Evolutionary conservation across 176 grass and related monocot genomes (phyloP), one percentile per base, ranked within the genome.

Genomic region (Eragrostis curvula): DNA sequence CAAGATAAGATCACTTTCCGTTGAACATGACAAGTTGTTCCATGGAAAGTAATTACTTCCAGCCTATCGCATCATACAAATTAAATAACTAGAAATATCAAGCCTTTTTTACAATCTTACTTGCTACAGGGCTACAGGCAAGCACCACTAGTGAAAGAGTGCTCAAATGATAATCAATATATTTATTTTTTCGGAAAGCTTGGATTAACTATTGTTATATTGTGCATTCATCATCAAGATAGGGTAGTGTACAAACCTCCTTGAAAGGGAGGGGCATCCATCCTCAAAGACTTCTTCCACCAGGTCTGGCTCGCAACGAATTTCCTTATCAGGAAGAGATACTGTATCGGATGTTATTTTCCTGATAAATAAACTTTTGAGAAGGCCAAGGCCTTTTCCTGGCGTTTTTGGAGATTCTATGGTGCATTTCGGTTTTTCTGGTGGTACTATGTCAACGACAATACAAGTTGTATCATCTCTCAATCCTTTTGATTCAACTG

Each of bases 401-500:
- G 90, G 86, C 71, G 85, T 94, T 79, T 85, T 90, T 77, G 76
- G 87, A 71, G 75, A 71, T 41, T 86, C 86, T 39, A 79, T 30
- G 15, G 75, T 71, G 16, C 89, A 68, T 23, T 87, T 94, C 28
- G 56, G 24, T 85, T 90, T 99, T 84, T 96, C 91, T 78, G 86
- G 68, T 29, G 97, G 87, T 74, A 90, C 73, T 70, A 99, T 87
- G 85, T 99, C 97, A 78, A 99, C 69, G 3, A 99, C 93, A 50
- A 96, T 94, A 73, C 97, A 99, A 50, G 97, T 99, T 21, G 97
- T 99, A 86, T 99, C 97, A 40, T 99, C 97, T 81, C 97, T 93
- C 71, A 99, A 77, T 73, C 97, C 93, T 93, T 92, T 96, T 78
- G 85, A 64, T 42, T 90, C 91, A 41, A 99, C 87, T 36, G 97